Conservation (phyloP, 2,329 filamentous ascomycete species). For the Xylariales sp. region DNA sequence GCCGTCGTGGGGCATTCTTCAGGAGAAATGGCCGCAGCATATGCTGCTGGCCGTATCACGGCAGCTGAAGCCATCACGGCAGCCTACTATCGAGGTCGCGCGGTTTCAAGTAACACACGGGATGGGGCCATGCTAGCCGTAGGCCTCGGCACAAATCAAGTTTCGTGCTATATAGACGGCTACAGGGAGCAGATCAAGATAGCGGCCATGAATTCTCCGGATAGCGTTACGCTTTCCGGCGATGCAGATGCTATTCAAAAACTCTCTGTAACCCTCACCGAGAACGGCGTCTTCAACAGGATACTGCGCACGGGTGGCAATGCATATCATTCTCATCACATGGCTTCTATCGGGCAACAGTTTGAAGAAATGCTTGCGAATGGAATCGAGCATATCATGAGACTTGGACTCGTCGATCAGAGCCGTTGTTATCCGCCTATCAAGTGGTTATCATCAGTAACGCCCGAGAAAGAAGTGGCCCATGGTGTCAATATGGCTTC, state of each 20-base stretch:
- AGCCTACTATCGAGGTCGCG: constrained; percentile 19
- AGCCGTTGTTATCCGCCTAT: constrained; percentile 20
- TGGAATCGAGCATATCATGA: not conserved
- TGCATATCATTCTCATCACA: constrained; percentile 35
- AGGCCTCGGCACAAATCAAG: constrained; percentile 19
- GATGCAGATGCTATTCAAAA: constrained; percentile 36
- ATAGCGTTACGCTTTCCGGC: constrained; percentile 45
- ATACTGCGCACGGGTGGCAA: constrained; percentile 36
- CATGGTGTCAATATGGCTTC: no score
- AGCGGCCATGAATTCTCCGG: constrained; percentile 32
- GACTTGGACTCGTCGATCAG: constrained; percentile 5
- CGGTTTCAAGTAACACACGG: constrained; percentile 7
- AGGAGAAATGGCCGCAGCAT: constrained; percentile 36
- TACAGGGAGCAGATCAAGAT: constrained; percentile 32
- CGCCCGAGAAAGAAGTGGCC: no score
- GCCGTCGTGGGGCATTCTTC: constrained; percentile 28
- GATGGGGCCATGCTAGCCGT: constrained; percentile 26
- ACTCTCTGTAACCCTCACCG: constrained; percentile 33
- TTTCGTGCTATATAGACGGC: constrained; percentile 24
- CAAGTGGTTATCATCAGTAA: constrained; percentile 9
- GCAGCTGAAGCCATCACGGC: constrained; percentile 19
- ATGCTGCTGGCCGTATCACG: constrained; percentile 25
- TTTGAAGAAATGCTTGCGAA: constrained; percentile 5
- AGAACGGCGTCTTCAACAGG: constrained; percentile 41
- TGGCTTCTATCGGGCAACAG: constrained; percentile 7